Evolutionary conservation across 208 protist genomes (phyloP).

Genomic region (Acanthamoeba culbertsoni): DNA sequence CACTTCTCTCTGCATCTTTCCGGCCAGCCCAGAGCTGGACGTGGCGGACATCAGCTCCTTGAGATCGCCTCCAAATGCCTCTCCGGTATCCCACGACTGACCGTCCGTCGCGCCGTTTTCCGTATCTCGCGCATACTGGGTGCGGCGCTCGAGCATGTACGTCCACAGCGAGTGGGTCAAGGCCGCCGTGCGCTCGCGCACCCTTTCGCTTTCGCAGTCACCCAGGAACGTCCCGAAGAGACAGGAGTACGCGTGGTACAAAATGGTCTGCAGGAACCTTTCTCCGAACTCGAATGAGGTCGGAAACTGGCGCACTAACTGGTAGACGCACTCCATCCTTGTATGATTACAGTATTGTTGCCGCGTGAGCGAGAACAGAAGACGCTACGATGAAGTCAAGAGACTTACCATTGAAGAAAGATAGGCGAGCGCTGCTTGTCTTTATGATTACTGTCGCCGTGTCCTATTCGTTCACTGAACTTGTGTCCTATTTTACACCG

Average conservation of each 20-base stretch:
- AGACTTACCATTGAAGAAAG: slow-evolving; percentile 84
- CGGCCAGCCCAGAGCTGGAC: neutral
- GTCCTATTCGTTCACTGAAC: slow-evolving; percentile 83
- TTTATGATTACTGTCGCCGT: slow-evolving; percentile 31
- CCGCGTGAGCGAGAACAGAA: neutral
- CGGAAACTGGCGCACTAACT: slow-evolving; percentile 92
- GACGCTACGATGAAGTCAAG: too few relatives aligned
- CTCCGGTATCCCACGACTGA: neutral
- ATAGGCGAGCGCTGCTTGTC: slow-evolving; percentile 85
- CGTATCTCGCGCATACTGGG: neutral
- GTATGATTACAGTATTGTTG: neutral
- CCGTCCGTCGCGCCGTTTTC: too few relatives aligned
- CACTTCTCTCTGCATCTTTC: neutral
- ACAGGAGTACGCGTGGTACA: slow-evolving; percentile 88
- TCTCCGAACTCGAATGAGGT: slow-evolving; percentile 93
- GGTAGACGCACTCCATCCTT: slow-evolving; percentile 92
- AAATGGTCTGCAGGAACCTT: slow-evolving; percentile 86
- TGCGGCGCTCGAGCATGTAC: neutral
- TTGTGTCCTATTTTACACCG: slow-evolving; percentile 20
- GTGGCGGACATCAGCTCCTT: neutral
- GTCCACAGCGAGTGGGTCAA: slow-evolving; percentile 21
- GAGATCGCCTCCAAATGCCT: neutral
- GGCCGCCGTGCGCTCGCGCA: neutral
- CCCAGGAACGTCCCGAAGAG: slow-evolving; percentile 69
- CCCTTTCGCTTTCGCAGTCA: neutral